Base-by-base conservation (phyloP, 208 protist species). In the Trichomonas tenax region DNA sequence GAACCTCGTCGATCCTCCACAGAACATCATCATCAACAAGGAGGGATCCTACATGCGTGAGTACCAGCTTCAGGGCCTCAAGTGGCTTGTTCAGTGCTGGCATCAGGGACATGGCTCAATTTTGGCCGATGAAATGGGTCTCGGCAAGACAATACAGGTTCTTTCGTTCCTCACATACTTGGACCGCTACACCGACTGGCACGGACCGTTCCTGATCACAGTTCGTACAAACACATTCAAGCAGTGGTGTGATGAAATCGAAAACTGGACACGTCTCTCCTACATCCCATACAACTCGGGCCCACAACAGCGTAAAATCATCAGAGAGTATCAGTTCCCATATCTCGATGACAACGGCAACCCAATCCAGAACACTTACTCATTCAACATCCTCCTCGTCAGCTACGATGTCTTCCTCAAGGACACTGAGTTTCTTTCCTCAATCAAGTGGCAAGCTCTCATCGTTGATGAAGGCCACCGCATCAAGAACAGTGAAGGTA, bases 91-190 rank as follows among this genome's bases (percentile, higher is more conserved):
- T 17, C 41, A 95, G 9, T 63, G 11, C 23, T 95, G 49, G 46
- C 41, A 40, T 38, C 6, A 72, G 6, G 34, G 46, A 21, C 26
- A 81, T 41, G 98, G 98, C 49, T 96, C 96, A 58, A 97, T 97
- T 72, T 31, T 97, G 0, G 97, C 96, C 36, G 97, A 97, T 82
- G 97, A 97, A 40, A 97, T 97, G 97, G 98, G 98, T 0, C 96
- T 98, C 31, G 98, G 98, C 21, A 99, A 99, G 97, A 99, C 99
- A n/a, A 98, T 99, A 11, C 96, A 96, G 45, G 97, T 99, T 26
- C 98, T 98, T 1, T 97, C 98, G 11, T 98, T 99, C 96, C 96
- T 99, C 17, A 98, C n/a, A 97, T 97, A 0, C 97, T 99, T 49
- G 96, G 98, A 46, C 21, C 23, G 36, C 23, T 44, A 46, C 31